Evolutionary conservation across 371 early-diverging fungal genomes (phyloP).

Genomic region (Paraphysoderma sedebokerense): DNA sequence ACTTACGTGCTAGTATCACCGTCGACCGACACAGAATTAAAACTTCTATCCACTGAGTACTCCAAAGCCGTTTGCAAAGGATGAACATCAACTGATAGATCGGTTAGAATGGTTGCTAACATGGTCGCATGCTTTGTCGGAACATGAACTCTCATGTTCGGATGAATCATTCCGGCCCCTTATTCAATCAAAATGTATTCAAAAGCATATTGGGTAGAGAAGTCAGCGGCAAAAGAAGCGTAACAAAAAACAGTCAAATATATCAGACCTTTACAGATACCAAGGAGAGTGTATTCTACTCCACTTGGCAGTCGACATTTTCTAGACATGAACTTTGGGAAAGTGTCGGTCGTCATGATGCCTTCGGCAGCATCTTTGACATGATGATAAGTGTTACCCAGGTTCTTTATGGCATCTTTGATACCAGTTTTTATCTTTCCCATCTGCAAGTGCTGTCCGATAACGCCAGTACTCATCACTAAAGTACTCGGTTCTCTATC

Average conservation of each 20-base stretch:
- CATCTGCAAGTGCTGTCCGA: conserved; percentile 78
- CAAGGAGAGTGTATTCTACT: conserved; percentile 52
- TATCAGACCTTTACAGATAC: conserved; percentile 59
- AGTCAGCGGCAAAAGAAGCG: no score
- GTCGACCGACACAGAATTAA: conserved; percentile 86
- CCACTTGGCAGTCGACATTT: conserved; percentile 31
- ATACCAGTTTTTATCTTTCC: conserved; percentile 68
- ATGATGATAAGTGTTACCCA: conserved; percentile 38
- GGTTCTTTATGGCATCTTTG: conserved; percentile 9
- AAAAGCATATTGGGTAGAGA: no score
- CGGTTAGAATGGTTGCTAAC: conserved; percentile 70
- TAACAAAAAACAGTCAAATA: neutral
- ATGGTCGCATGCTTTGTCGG: conserved; percentile 56
- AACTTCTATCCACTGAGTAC: conserved; percentile 71
- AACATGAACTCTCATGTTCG: conserved; percentile 45
- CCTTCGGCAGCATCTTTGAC: conserved; percentile 73
- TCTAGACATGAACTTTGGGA: conserved; percentile 67
- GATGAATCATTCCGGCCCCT: conserved; percentile 88
- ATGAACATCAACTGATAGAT: conserved; percentile 41
- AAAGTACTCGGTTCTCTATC: conserved; percentile 28
- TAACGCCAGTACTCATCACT: conserved; percentile 94
- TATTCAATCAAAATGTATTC: no score
- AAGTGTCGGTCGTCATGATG: conserved; percentile 93
- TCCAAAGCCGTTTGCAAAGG: conserved; percentile 51
- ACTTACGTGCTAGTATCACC: conserved; percentile 95